Conservation (phyloP, 1,139 yeast species). For the Geotrichum macrosporum region DNA sequence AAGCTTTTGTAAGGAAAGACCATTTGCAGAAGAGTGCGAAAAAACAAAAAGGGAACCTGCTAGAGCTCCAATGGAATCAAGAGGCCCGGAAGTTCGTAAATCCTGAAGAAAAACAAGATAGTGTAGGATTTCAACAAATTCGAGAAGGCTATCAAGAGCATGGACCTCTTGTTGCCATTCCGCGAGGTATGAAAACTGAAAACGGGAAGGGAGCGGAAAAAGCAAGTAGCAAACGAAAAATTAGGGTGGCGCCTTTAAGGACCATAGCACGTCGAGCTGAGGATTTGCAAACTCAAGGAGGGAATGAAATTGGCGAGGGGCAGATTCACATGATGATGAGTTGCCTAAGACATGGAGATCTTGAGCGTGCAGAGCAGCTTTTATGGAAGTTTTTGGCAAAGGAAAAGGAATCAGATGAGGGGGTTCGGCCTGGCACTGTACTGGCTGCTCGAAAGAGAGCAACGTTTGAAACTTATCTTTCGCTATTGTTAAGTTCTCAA, state of each 20-base stretch:
- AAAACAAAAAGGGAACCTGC: too few relatives aligned
- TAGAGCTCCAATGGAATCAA: conserved; percentile 16
- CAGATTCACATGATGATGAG: conserved; percentile 11
- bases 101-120: neutral
- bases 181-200: too few relatives aligned
- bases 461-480: conserved; percentile 10
- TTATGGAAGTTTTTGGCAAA: conserved; percentile 8
- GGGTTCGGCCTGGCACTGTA: neutral
- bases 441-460: neutral
- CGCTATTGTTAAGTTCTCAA: conserved; percentile 5
- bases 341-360: conserved; percentile 8
- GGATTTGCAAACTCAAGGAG: neutral
- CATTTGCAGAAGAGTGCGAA: neutral
- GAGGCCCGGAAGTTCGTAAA: conserved; percentile 5
- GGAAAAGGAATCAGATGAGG: neutral
- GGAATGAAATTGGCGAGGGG: conserved; percentile 2
- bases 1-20: neutral
- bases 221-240: conserved; percentile 1
- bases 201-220: too few relatives aligned
- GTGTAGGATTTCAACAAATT: neutral
- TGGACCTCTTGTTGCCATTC: neutral
- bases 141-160: neutral
- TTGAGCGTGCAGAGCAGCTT: conserved; percentile 9
- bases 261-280: neutral
- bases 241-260: conserved; percentile 1